A percentile compares a stretch with the other conserved stretches of the same genome.
These are phyloP conservation scores for Fusarium oxysporum DNA, from an alignment of 2,329 filamentous ascomycete genomes.

Conservation along the genomic window DNA sequence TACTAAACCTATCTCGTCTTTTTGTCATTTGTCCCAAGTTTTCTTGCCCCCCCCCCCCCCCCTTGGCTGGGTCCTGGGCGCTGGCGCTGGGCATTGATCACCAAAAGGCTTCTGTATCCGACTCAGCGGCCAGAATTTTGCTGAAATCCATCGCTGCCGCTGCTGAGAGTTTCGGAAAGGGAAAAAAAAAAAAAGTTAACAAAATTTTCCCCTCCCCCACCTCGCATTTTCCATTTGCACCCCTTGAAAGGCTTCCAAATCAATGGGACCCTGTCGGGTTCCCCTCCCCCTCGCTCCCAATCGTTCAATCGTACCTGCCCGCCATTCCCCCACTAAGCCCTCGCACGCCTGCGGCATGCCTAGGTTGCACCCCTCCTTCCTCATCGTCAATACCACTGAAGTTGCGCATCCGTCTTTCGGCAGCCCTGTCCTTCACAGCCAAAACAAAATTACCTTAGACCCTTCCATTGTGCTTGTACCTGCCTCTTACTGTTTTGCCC, in stretches of 20 bases:
- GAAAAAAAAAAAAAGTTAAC: slow-evolving; percentile 23
- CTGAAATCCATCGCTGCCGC: slow-evolving; percentile 29
- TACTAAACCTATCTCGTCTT: background rate
- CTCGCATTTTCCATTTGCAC: slow-evolving; percentile 13
- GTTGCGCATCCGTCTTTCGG: slow-evolving; percentile 27
- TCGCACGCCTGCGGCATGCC: slow-evolving; percentile 35
- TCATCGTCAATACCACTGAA: slow-evolving; percentile 22
- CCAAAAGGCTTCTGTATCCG: slow-evolving; percentile 32
- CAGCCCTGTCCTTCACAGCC: slow-evolving; percentile 32
- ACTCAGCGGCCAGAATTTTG: slow-evolving; percentile 27
- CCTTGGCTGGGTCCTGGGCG: background rate
- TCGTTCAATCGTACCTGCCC: slow-evolving; percentile 37
- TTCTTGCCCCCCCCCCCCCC: too few relatives aligned
- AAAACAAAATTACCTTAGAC: slow-evolving; percentile 5
- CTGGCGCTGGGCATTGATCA: slow-evolving; percentile 40
- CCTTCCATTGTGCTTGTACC: slow-evolving; percentile 29
- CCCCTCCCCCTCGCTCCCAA: slow-evolving; percentile 42
- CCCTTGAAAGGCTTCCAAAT: slow-evolving; percentile 26
- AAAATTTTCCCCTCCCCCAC: slow-evolving; percentile 37
- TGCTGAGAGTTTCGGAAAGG: slow-evolving; percentile 21
- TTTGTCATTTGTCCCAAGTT: background rate
- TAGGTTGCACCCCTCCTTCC: slow-evolving; percentile 40
- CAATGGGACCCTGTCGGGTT: slow-evolving; percentile 28
- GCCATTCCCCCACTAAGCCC: slow-evolving; percentile 44
- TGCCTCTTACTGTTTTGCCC: slow-evolving; percentile 32